A percentile compares a stretch with the other conserved stretches of the same genome.
phyloP scores from a whole-genome alignment of 257 asterid species.

The Plantago ovata region DNA sequence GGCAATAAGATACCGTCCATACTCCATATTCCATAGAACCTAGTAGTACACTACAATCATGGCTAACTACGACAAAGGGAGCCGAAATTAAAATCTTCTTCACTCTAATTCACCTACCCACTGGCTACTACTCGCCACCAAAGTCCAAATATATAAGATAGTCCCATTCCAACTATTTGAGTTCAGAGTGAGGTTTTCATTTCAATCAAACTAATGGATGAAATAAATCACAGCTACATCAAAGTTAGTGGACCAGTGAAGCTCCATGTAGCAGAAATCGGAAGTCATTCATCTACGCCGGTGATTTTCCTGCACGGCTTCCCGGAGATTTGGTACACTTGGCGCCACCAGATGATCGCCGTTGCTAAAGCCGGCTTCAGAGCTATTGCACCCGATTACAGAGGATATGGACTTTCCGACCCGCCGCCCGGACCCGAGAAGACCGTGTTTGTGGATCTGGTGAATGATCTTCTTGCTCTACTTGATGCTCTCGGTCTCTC shows the following conservation, averaged over 20 bases:
- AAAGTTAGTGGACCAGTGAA: slow-evolving; percentile 33
- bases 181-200: background rate
- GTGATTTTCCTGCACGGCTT: slow-evolving; percentile 51
- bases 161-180: background rate
- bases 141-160: too few relatives aligned
- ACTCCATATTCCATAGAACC: too few relatives aligned
- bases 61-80: too few relatives aligned
- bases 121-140: too few relatives aligned
- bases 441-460: slow-evolving; percentile 31
- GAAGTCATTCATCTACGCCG: slow-evolving; percentile 26
- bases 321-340: slow-evolving; percentile 52
- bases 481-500: slow-evolving; percentile 45
- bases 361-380: slow-evolving; percentile 44
- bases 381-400: slow-evolving; percentile 54
- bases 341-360: slow-evolving; percentile 50
- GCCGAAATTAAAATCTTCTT: background rate
- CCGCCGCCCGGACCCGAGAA: slow-evolving; percentile 45
- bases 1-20: too few relatives aligned
- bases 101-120: background rate
- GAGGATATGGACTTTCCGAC: slow-evolving; percentile 64
- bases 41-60: too few relatives aligned
- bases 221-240: slow-evolving; percentile 36
- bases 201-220: slow-evolving; percentile 27
- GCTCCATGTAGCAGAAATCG: slow-evolving; percentile 49
- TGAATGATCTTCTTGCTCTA: slow-evolving; percentile 38